Evolutionary conservation across 805 yeast species (phyloP), one percentile per base, ranked within the genome.

Genomic region (Lipomyces sp.): DNA sequence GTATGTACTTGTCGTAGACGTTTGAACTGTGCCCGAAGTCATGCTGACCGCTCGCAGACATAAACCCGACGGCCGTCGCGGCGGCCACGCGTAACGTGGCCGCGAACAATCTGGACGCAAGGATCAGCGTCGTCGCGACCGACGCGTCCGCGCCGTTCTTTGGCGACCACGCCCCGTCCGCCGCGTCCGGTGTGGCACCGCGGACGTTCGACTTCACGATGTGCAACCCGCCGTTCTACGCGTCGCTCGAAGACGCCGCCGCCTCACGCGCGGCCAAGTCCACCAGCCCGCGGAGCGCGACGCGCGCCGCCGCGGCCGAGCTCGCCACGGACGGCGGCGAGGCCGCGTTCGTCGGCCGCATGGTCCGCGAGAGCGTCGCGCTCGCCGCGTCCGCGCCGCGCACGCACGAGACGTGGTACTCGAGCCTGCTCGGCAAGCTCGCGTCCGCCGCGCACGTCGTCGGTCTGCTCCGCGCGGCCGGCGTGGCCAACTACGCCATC

Each of bases 181-280:
- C 7, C 19, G n/a, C 11, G 7, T 7, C 37, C 18, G n/a, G 13
- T 14, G 18, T n/a, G 11, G 14, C 24, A 14, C 41, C 41, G 8
- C 29, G 21, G 13, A 23, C 34, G 18, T 35, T 56, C 22, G 52
- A 49, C 29, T 70, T 76, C 49, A 65, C 70, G 4, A 68, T 78
- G 61, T 77, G 82, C 59, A 78, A 78, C 57, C 82, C 82, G 2
- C 82, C 82, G 1, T 78, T 78, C 56, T 78, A 76, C 58, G 47
- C 57, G 2, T 68, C 74, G 0, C 10, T 23, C 0, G 63, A 60
- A 1, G 80, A 75, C 39, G 52, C 74, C 59, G 45, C 51, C 3
- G 34, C 41, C 2, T 61, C 62, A 14, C 36, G 47, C 7, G 36
- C 37, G 1, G n/a, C 33, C 3, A 77, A 76, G 53, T 26, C 38